Evolutionary conservation across 495 filamentous ascomycete species (phyloP).

Genomic region (Geoglossum glabrum): DNA sequence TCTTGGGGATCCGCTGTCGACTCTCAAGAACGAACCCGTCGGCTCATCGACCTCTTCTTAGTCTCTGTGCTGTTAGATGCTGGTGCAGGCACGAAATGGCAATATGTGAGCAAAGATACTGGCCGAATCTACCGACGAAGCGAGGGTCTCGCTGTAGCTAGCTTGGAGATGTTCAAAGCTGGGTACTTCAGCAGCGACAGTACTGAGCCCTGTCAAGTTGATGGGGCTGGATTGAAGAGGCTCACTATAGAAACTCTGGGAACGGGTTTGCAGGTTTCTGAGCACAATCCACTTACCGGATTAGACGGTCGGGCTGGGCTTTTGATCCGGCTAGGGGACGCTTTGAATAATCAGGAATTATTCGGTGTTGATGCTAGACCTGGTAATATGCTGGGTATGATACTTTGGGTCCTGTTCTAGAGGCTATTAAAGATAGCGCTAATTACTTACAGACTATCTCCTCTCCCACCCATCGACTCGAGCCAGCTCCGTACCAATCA

Average conservation of each 20-base stretch:
- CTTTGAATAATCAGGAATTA: constrained; percentile 61
- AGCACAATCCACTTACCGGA: constrained; percentile 66
- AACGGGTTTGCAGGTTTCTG: constrained; percentile 64
- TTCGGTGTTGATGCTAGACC: constrained; percentile 75
- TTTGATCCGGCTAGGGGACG: constrained; percentile 51
- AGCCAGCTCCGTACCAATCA: constrained; percentile 67
- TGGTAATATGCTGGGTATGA: constrained; percentile 83
- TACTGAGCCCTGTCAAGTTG: constrained; percentile 69
- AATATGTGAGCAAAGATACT: constrained; percentile 79
- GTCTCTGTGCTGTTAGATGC: constrained; percentile 83
- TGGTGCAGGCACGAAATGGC: constrained; percentile 67
- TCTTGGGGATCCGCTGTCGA: constrained; percentile 46
- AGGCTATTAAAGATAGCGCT: constrained; percentile 2
- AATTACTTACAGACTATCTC: constrained; percentile 51
- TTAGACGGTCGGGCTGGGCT: constrained; percentile 72
- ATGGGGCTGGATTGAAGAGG: constrained; percentile 56
- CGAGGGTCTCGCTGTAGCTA: constrained; percentile 84
- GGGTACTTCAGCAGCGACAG: constrained; percentile 79
- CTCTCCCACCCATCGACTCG: constrained; percentile 78
- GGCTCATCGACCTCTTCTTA: constrained; percentile 68
- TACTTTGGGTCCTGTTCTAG: not conserved
- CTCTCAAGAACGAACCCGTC: constrained; percentile 48
- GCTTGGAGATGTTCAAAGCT: constrained; percentile 92
- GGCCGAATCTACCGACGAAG: constrained; percentile 68
- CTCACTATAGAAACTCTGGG: constrained; percentile 56